A percentile compares a stretch with the other conserved stretches of the same genome.
Evolutionary conservation across 1,284 basidiomycete species (phyloP).

Genomic region (Fomitopsis pinicola): DNA sequence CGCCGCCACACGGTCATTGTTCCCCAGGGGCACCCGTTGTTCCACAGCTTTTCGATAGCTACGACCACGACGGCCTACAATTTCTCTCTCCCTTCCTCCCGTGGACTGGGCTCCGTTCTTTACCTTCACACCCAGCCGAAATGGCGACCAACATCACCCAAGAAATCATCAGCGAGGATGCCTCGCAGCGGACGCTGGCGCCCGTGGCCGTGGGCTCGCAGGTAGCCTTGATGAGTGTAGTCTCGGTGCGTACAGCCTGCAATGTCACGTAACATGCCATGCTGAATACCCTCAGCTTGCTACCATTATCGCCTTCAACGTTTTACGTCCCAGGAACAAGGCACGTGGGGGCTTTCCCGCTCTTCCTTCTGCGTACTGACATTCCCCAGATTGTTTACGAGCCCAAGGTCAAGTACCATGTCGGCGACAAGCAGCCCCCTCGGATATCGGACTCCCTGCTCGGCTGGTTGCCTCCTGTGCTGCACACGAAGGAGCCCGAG

Average conservation of each 20-base stretch:
- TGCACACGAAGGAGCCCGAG: constrained; percentile 82
- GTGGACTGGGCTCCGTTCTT: constrained; percentile 17
- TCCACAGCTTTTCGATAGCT: not conserved
- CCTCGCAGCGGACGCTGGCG: constrained; percentile 47
- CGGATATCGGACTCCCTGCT: constrained; percentile 78
- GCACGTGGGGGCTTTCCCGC: constrained; percentile 26
- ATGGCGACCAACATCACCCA: constrained; percentile 14
- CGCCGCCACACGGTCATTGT: constrained; percentile 5
- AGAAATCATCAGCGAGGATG: constrained; percentile 24
- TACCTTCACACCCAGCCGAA: not conserved
- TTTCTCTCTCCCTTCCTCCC: not conserved
- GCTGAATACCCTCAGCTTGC: constrained; percentile 28
- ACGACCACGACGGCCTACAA: constrained; percentile 4
- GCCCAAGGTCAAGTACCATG: constrained; percentile 85
- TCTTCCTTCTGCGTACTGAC: not conserved
- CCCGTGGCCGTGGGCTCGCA: constrained; percentile 83
- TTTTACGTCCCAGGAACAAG: constrained; percentile 64
- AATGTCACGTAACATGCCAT: not conserved
- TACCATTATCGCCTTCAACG: constrained; percentile 57
- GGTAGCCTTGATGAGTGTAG: constrained; percentile 44
- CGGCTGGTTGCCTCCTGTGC: constrained; percentile 86
- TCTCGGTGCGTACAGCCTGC: constrained; percentile 29
- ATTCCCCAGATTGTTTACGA: constrained; percentile 73
- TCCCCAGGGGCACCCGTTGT: not conserved
- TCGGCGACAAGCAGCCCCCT: constrained; percentile 77